Percentiles rank a stretch among this genome's conserved stretches.
phyloP scores from a whole-genome alignment of 805 yeast species.

The Vanderwaltozyma verrucispora region DNA sequence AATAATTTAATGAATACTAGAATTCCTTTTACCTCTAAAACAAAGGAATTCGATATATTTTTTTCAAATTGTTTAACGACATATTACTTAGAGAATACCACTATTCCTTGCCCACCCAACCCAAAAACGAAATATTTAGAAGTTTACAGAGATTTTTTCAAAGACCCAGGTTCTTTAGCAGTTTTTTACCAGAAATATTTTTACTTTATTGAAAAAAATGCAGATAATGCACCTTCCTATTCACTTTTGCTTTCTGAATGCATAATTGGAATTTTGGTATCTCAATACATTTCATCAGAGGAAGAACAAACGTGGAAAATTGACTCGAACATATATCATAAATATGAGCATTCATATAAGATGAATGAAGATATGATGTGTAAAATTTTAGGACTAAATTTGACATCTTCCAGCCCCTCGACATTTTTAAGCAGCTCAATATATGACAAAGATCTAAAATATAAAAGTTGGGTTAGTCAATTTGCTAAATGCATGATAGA shows the following conservation, averaged over 20 bases:
- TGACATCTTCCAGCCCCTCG: no score
- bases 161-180: not conserved
- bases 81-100: no score
- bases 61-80: no score
- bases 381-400: no score
- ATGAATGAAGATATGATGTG: no score
- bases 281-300: not conserved
- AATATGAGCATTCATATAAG: not conserved
- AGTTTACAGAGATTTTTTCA: not conserved
- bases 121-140: no score
- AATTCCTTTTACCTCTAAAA: no score
- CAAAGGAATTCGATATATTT: no score
- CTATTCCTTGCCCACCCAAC: no score
- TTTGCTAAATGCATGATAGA: conserved; percentile 6
- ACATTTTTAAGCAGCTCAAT: not conserved
- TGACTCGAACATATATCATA: not conserved
- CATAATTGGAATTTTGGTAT: not conserved
- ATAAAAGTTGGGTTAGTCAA: conserved; percentile 5
- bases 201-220: not conserved
- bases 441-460: not conserved
- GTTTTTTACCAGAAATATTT: not conserved
- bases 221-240: not conserved
- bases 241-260: not conserved
- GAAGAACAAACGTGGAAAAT: conserved; percentile 1
- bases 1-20: no score